Base-by-base conservation (phyloP, 2,329 filamentous ascomycete species). In the Sclerotinia glacialis region DNA sequence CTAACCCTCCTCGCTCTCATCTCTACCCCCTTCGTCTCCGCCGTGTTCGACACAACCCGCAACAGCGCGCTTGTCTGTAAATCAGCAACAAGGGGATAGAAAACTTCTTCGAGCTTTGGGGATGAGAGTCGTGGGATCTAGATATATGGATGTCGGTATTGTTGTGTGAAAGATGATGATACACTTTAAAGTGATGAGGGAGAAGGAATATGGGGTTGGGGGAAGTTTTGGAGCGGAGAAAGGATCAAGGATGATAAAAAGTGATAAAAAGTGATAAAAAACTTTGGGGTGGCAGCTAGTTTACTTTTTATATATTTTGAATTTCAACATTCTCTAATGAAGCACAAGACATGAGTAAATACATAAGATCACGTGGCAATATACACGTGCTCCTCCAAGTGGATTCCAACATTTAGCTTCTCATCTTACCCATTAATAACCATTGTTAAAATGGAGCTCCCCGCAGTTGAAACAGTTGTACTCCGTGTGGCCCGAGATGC, bases 361-460 rank as follows among this genome's bases (percentile, higher is more conserved):
- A 5, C 14, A 4, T 6, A 2, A 14, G 16, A 18, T 60, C 58
- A 60, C 58, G 58, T 60, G 58, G 2, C 28, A 34, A 1, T 7
- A 7, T 21, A 8, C 44, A 60, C n/a, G 58, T 23, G n/a, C 34
- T 12, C 28, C n/a, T 6, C 28, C 23, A 49, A 49, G 44, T 60
- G 58, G 44, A 60, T 16, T 44, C 37, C 28, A 5, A 34, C 56
- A 5, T 60, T 60, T 34, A 60, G 56, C 42, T 31, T 47, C 40
- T 44, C 40, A 28, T n/a, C 55, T 58, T 16, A 46, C 26, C 26
- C 55, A 42, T 59, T 16, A 5, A 21, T 11, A 23, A 49, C 6
- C 28, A 44, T 58, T 58, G 37, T 34, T n/a, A 49, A 44, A 14
- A 47, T 47, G 56, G 26, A 47, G n/a, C 16, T 26, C 37, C 40